Conservation (phyloP, 2,329 filamentous ascomycete genomes). For the Myriosclerotinia scirpicola region DNA sequence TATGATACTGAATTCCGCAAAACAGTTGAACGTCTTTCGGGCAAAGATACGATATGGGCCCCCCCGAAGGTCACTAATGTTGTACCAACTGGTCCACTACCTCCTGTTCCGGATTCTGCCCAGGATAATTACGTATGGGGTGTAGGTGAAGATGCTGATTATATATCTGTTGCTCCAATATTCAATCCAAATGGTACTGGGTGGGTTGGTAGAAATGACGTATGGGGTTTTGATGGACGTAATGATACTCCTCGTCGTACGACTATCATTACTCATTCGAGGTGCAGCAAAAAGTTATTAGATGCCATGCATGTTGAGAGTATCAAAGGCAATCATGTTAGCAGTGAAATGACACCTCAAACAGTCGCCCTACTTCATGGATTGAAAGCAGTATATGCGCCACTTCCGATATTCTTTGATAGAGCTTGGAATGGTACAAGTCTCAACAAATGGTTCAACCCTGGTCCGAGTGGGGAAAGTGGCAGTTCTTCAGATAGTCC, state of each 20-base stretch:
- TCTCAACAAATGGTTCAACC: constrained; percentile 60
- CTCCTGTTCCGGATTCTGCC: constrained; percentile 56
- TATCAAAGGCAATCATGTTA: constrained; percentile 70
- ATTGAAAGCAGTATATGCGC: constrained; percentile 74
- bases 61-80: constrained; percentile 58
- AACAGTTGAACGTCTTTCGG: constrained; percentile 51
- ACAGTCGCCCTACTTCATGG: constrained; percentile 74
- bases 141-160: constrained; percentile 72
- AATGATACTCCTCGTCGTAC: constrained; percentile 54
- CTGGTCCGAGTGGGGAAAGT: constrained; percentile 54
- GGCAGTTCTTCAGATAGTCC: constrained; percentile 53
- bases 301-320: constrained; percentile 79
- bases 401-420: constrained; percentile 79
- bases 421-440: constrained; percentile 63
- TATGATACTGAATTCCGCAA: constrained; percentile 67
- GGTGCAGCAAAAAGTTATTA: constrained; percentile 69
- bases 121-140: constrained; percentile 75
- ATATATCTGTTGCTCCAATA: constrained; percentile 66
- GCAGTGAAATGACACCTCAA: constrained; percentile 77
- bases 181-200: constrained; percentile 72
- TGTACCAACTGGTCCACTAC: constrained; percentile 61
- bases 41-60: constrained; percentile 57
- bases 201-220: constrained; percentile 68
- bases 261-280: constrained; percentile 76
- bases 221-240: constrained; percentile 51